Percentiles rank a stretch among this genome's conserved stretches.
These are phyloP conservation scores for Inga oerstediana DNA, from an alignment of 306 rosid species.

Conservation along the genomic window DNA sequence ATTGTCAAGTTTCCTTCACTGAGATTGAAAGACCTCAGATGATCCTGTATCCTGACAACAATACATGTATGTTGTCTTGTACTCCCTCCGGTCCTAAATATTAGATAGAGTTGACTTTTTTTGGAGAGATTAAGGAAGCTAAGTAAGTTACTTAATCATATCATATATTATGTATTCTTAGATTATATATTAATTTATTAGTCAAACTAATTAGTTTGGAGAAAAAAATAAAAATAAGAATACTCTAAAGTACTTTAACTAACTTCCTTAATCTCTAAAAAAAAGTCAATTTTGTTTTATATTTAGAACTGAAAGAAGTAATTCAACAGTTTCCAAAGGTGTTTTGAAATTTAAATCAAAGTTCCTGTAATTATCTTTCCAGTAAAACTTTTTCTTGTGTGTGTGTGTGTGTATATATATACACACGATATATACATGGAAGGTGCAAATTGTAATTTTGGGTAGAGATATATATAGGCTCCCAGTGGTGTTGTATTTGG, in stretches of 20 bases:
- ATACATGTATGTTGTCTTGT: background rate
- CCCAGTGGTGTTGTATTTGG: background rate
- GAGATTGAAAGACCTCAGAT: background rate
- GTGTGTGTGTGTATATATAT: background rate
- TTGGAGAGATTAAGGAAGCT: no score
- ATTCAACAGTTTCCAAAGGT: background rate
- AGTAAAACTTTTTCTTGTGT: background rate
- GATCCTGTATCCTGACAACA: background rate
- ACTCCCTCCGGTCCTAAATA: no score
- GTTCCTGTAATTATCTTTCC: conserved; percentile 1
- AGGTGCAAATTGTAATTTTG: background rate
- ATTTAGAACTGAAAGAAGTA: no score
- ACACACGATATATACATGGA: background rate
- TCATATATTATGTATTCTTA: no score
- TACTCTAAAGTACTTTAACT: no score
- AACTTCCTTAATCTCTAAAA: no score
- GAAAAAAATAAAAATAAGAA: no score
- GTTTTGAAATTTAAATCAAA: background rate
- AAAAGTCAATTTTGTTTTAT: no score
- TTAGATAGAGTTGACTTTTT: no score
- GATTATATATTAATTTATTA: no score
- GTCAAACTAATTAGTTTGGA: no score
- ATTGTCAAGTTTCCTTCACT: background rate
- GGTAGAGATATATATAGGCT: background rate
- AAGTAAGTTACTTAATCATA: no score